A percentile compares a stretch with the other conserved stretches of the same genome.
These are phyloP conservation scores for Clarireedia homoeocarpa DNA, from an alignment of 2,329 filamentous ascomycete species.

Conservation along the genomic window DNA sequence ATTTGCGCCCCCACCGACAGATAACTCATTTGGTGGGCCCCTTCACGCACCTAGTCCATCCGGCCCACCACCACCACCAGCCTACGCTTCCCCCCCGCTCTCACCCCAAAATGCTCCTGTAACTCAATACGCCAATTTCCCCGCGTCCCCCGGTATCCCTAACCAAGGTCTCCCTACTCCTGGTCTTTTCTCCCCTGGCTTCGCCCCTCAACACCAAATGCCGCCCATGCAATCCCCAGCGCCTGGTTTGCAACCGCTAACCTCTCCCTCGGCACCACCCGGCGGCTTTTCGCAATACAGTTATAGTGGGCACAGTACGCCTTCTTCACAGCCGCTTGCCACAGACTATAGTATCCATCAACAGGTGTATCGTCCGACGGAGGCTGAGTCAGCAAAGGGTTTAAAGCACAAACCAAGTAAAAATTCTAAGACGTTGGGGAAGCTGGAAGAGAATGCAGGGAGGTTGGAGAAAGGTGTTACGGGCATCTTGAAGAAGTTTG, in stretches of 20 bases:
- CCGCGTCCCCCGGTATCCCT: constrained; percentile 36
- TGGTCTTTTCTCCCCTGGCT: constrained; percentile 17
- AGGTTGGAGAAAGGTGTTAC: constrained; percentile 62
- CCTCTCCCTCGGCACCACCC: constrained; percentile 32
- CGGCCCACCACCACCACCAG: constrained; percentile 12
- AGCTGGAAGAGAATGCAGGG: constrained; percentile 56
- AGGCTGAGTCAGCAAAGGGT: constrained; percentile 43
- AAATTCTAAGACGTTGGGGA: neutral
- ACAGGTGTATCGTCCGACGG: constrained; percentile 62
- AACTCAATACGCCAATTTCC: constrained; percentile 39
- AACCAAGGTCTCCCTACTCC: constrained; percentile 33
- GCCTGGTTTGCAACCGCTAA: constrained; percentile 5
- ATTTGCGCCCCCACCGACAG: constrained; percentile 18
- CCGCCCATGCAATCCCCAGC: constrained; percentile 3
- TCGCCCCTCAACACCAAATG: constrained; percentile 7
- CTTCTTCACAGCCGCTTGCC: constrained; percentile 28
- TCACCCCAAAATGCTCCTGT: constrained; percentile 18
- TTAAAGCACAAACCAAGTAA: neutral
- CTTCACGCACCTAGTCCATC: constrained; percentile 5
- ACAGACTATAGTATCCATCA: constrained; percentile 55
- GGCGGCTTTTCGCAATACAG: constrained; percentile 51
- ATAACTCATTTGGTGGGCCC: neutral
- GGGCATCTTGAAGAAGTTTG: constrained; percentile 68
- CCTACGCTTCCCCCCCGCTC: constrained; percentile 1
- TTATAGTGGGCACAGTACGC: constrained; percentile 31